A percentile compares a stretch with the other conserved stretches of the same genome.
Evolutionary conservation across 177 flowering plant genomes (phyloP).

Genomic region (Telopea speciosissima): DNA sequence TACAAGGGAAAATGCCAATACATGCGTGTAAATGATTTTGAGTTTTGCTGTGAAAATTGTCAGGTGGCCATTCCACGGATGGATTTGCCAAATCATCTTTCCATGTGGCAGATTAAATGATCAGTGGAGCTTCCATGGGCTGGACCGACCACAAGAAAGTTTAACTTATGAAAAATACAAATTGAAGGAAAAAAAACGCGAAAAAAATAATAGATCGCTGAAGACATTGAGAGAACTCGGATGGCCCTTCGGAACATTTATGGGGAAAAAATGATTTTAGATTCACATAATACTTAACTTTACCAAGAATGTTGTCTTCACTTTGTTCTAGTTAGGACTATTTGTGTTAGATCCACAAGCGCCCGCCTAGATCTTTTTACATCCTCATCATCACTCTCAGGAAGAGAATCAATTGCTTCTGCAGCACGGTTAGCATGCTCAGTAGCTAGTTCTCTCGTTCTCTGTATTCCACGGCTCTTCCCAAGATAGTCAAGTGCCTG

Average conservation of each 20-base stretch:
- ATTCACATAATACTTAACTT: background rate
- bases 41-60: too few relatives aligned
- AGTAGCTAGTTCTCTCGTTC: conserved; percentile 63
- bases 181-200: too few relatives aligned
- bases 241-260: background rate
- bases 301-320: conserved; percentile 16
- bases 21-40: too few relatives aligned
- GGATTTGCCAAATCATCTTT: too few relatives aligned
- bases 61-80: too few relatives aligned
- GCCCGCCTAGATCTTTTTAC: conserved; percentile 69
- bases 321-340: conserved; percentile 78
- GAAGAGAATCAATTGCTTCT: conserved; percentile 66
- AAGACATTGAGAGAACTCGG: too few relatives aligned
- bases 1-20: too few relatives aligned
- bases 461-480: conserved; percentile 71
- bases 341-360: conserved; percentile 65
- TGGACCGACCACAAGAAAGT: too few relatives aligned
- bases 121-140: too few relatives aligned
- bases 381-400: conserved; percentile 62
- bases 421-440: conserved; percentile 78
- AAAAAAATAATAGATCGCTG: too few relatives aligned
- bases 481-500: conserved; percentile 87
- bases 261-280: background rate
- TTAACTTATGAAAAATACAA: too few relatives aligned
- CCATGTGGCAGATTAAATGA: too few relatives aligned